Percentiles rank a stretch among this genome's conserved stretches.
Evolutionary conservation across 345 rosid genomes (phyloP).

Genomic region (Psidium guajava): DNA sequence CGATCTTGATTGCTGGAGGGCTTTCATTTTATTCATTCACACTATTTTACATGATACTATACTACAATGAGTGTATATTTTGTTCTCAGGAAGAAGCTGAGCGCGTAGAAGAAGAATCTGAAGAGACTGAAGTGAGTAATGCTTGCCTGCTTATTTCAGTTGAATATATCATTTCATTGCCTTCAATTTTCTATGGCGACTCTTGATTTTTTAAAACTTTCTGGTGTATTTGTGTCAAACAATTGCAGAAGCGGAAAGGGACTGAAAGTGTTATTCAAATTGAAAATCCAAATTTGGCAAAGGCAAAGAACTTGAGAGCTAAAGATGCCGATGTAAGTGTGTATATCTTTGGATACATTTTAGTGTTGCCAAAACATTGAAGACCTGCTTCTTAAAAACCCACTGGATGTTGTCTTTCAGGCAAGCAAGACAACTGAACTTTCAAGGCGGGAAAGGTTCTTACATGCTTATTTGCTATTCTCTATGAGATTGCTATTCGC

Average conservation of each 20-base stretch:
- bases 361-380: background rate
- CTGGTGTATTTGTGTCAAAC: background rate
- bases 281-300: constrained; percentile 75
- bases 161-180: background rate
- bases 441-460: constrained; percentile 96
- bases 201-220: background rate
- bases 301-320: constrained; percentile 65
- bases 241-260: constrained; percentile 67
- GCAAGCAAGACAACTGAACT: constrained; percentile 71
- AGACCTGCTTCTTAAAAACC: background rate
- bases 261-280: constrained; percentile 68
- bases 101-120: constrained; percentile 60
- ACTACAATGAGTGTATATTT: background rate
- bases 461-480: background rate
- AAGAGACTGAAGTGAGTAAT: constrained; percentile 20
- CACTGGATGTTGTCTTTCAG: constrained; percentile 19
- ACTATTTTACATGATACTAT: background rate
- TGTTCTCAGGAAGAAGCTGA: constrained; percentile 5
- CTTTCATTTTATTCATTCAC: background rate
- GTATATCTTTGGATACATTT: background rate
- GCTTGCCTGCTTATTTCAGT: background rate
- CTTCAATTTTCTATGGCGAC: background rate
- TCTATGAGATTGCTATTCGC: background rate
- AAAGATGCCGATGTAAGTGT: constrained; percentile 63
- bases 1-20: background rate